Evolutionary conservation across 768 basidiomycete species (phyloP), one percentile per base, ranked within the genome.

Genomic region (Termitomyces sp.): DNA sequence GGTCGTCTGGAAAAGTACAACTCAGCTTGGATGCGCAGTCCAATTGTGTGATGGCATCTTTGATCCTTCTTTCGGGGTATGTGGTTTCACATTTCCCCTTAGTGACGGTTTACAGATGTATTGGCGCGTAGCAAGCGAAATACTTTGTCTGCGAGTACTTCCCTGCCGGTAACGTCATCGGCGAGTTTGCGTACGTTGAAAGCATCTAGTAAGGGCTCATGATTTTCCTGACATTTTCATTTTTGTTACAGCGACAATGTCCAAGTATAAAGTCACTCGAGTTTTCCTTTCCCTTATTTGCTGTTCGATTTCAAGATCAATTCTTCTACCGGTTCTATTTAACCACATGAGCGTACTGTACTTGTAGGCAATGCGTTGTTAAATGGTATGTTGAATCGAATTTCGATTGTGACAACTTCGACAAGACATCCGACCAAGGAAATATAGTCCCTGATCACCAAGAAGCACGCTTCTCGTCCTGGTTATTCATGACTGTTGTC

Each of bases 91-190:
- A 9, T 36, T 20, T 53, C 13, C n/a, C 13, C 38, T 30, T 7
- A 45, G 14, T 49, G 57, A 40, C 16, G 22, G 32, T 38, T 61
- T 22, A 59, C 52, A 30, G 18, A 26, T 62, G 5, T 38, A 44
- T 57, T 64, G 40, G 53, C 45, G 24, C 45, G 50, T 65, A 87
- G 85, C 63, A 67, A 56, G 83, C 85, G 14, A 75, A 80, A 42
- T 88, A 70, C 71, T 80, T 75, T 62, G 87, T 88, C 35, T 90
- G 88, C 73, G 86, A 90, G 71, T 89, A 90, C 67, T 79, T 71
- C 30, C 75, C 77, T 10, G 75, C 78, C 49, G 88, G 88, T 45
- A 90, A 90, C 68, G 73, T 90, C 63, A 75, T 77, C 26, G 86
- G 86, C 33, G 64, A 79, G 54, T 88, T 87, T 63, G 67, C 69